A percentile compares a stretch with the other conserved stretches of the same genome.
phyloP scores from a whole-genome alignment of 2,329 filamentous ascomycete species.

The Fusarium solani-melongenae region DNA sequence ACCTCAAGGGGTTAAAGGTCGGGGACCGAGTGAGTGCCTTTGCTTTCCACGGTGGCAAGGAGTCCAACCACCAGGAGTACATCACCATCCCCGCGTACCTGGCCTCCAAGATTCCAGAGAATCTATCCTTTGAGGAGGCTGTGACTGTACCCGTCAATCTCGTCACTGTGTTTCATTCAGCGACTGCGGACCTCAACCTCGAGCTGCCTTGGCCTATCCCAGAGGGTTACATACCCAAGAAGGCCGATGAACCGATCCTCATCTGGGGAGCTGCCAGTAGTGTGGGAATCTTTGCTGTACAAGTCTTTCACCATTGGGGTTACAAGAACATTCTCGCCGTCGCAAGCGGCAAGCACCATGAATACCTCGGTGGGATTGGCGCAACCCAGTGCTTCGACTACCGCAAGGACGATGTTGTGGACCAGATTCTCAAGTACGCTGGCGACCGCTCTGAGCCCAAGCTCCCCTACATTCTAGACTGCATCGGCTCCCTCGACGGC shows the following conservation, averaged over 20 bases:
- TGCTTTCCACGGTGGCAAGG: conserved; percentile 56
- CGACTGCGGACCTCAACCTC: conserved; percentile 61
- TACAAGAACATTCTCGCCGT: conserved; percentile 62
- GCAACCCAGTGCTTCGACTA: conserved; percentile 62
- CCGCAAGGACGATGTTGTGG: conserved; percentile 48
- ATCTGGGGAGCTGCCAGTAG: conserved; percentile 65
- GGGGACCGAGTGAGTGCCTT: conserved; percentile 69
- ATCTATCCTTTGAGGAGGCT: conserved; percentile 56
- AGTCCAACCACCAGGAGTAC: conserved; percentile 67
- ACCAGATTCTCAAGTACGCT: conserved; percentile 46
- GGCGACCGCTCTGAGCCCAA: conserved; percentile 24
- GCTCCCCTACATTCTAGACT: conserved; percentile 64
- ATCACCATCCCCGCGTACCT: conserved; percentile 63
- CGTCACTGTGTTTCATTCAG: conserved; percentile 68
- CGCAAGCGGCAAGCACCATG: conserved; percentile 59
- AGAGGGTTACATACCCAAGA: conserved; percentile 49
- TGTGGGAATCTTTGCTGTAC: conserved; percentile 61
- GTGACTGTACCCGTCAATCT: conserved; percentile 67
- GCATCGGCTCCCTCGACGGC: conserved; percentile 62
- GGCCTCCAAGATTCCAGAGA: conserved; percentile 57
- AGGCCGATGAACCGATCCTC: conserved; percentile 54
- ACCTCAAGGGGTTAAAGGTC: conserved; percentile 55
- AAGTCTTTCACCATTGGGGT: conserved; percentile 64
- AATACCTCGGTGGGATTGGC: conserved; percentile 55
- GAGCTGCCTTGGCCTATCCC: conserved; percentile 68